Conservation (phyloP, 371 early-diverging fungal genomes). For the Apophysomyces ossiformis region DNA sequence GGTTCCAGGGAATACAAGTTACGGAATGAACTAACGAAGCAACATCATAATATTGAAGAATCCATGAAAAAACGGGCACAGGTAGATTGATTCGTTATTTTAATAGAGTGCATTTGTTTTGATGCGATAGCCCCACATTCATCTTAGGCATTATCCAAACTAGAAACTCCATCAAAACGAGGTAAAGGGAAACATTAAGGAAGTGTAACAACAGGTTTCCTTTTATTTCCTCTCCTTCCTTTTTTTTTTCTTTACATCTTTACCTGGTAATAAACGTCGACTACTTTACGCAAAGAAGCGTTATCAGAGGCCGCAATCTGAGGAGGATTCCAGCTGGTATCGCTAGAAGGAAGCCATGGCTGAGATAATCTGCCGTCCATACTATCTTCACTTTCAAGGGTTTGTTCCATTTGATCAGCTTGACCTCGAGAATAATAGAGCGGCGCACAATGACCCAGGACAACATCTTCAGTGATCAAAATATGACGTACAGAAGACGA, state of each 20-base stretch:
- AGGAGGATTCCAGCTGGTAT: background rate
- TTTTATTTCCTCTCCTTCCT: background rate
- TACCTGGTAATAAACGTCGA: slow-evolving; percentile 11
- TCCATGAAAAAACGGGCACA: slow-evolving; percentile 45
- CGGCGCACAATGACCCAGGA: slow-evolving; percentile 54
- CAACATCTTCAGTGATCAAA: slow-evolving; percentile 61
- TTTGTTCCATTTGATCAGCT: slow-evolving; percentile 34
- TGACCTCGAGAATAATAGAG: slow-evolving; percentile 65
- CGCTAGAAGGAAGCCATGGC: background rate
- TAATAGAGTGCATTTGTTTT: no score
- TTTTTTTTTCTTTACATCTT: slow-evolving; percentile 7
- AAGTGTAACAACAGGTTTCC: background rate
- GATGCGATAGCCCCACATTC: background rate
- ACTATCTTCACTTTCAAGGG: background rate
- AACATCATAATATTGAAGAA: slow-evolving; percentile 39
- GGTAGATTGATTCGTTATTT: slow-evolving; percentile 20
- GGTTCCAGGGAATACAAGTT: slow-evolving; percentile 49
- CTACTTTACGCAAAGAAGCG: slow-evolving; percentile 9
- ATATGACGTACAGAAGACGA: slow-evolving; percentile 66
- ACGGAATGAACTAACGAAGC: slow-evolving; percentile 40
- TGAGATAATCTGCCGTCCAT: background rate
- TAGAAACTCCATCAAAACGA: slow-evolving; percentile 10
- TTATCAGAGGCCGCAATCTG: background rate
- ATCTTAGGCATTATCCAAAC: slow-evolving; percentile 12
- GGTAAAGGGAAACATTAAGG: slow-evolving; percentile 12